Evolutionary conservation across 768 basidiomycete genomes (phyloP), one percentile per base, ranked within the genome.

Genomic region (Lactarius hatsudake): DNA sequence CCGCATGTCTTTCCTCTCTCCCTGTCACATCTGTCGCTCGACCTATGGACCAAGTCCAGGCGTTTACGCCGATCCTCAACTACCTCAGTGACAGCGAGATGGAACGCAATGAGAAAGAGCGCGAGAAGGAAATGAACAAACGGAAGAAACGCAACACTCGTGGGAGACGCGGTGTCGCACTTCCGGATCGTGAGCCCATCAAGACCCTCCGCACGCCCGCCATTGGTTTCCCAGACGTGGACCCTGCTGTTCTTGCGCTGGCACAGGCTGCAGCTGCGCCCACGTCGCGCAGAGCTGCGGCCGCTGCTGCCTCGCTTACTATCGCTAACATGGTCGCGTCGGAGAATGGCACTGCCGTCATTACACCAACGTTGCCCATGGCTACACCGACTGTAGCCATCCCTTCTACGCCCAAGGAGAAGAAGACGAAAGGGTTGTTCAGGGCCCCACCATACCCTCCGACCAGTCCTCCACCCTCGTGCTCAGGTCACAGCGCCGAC

Each of bases 301-400:
- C 95, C 0, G 89, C 90, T 0, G 90, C 90, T 6, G 93, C 93
- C 3, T 86, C 87, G 6, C 70, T 90, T 54, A 93, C 87, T n/a
- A 94, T 94, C 71, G 92, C 93, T 38, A 92, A 89, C 72, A 92
- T 96, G 84, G 93, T 95, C 1, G 94, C 94, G 1, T 91, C 90
- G 1, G 94, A 96, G 78, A 95, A 95, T 71, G 92, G 91, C 62
- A 87, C 85, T 36, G 75, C 83, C 32, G 81, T 87, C 61, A 70
- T 81, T 68, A 79, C 82, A 2, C 69, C 78, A 57, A 72, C 67
- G 54, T 77, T 84, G 45, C 83, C 84, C 1, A 81, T 84, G 65
- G 76, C 78, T 30, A 68, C 74, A 18, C 70, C 74, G 20, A 63
- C 74, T 75, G 40, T 80, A 76, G 34, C 80, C 1, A 75, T 78